A percentile compares a stretch with the other conserved stretches of the same genome.
phyloP scores from a whole-genome alignment of 2,329 filamentous ascomycete genomes.

The Colletotrichum limetticola region DNA sequence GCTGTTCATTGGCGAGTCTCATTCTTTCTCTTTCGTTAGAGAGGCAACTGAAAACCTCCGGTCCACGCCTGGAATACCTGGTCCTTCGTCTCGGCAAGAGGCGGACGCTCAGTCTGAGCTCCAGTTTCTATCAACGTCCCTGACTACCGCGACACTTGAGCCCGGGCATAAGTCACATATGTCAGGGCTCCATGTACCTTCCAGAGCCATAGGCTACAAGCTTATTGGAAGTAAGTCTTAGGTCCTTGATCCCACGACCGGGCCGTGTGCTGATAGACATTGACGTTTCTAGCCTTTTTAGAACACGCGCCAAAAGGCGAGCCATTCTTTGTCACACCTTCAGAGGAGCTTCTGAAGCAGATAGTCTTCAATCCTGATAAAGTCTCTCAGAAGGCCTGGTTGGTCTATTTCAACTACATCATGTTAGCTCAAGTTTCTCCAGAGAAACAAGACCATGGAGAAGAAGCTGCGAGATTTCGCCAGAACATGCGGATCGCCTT shows the following conservation, averaged over 20 bases:
- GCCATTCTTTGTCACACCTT: not conserved
- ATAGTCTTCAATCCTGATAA: conserved; percentile 3
- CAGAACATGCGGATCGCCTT: conserved; percentile 8
- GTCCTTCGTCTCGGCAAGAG: not conserved
- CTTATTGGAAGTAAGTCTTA: conserved; percentile 16
- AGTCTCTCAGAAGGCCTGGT: conserved; percentile 1
- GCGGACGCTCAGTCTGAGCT: not conserved
- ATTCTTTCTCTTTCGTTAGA: conserved; percentile 11
- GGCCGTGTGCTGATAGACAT: not conserved
- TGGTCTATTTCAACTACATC: conserved; percentile 15
- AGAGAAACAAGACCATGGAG: not conserved
- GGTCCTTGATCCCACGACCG: too few species aligned
- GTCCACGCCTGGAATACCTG: not conserved
- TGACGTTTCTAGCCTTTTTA: not conserved
- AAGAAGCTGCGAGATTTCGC: not conserved
- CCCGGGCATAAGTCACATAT: not conserved
- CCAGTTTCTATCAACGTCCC: not conserved
- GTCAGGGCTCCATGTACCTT: not conserved
- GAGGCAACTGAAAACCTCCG: not conserved
- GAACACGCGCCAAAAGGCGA: conserved; percentile 14
- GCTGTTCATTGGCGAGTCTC: not conserved
- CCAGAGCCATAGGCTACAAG: conserved; percentile 4
- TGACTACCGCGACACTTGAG: not conserved
- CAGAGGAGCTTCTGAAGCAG: conserved; percentile 5
- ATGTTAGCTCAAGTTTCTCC: conserved; percentile 6